Evolutionary conservation across 129 eudicot species (phyloP).

Genomic region (Lactuca saligna): DNA sequence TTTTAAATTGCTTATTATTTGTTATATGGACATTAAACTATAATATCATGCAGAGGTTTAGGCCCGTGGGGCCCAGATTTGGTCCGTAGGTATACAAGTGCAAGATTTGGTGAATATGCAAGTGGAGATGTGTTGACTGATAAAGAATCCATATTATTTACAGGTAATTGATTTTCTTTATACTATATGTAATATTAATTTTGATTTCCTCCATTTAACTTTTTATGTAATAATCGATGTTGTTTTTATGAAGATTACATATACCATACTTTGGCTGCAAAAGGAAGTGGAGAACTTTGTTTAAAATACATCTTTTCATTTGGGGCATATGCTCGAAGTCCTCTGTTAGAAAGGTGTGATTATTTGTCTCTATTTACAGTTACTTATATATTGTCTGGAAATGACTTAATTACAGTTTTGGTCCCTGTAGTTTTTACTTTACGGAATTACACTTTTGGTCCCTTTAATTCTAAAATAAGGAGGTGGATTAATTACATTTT

Average conservation of each 20-base stretch:
- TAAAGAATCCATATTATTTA: slow-evolving; percentile 67
- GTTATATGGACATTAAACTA: not conserved
- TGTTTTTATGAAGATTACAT: slow-evolving; percentile 65
- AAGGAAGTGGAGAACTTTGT: slow-evolving; percentile 96
- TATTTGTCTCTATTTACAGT: not conserved
- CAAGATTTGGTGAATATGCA: slow-evolving; percentile 70
- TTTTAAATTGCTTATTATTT: not conserved
- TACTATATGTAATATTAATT: not conserved
- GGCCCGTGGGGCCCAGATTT: slow-evolving; percentile 98
- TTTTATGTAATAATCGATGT: slow-evolving; percentile 14
- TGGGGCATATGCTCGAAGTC: slow-evolving; percentile 88
- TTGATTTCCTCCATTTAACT: not conserved
- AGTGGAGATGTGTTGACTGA: slow-evolving; percentile 55
- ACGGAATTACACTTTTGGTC: too few species aligned
- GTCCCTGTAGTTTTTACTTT: too few species aligned
- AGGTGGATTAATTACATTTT: too few species aligned
- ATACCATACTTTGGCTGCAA: slow-evolving; percentile 92
- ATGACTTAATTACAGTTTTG: too few species aligned
- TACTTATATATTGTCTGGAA: not conserved
- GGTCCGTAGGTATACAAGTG: slow-evolving; percentile 75
- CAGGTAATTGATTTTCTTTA: slow-evolving; percentile 45
- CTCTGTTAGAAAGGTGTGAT: slow-evolving; percentile 63
- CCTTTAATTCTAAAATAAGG: too few species aligned
- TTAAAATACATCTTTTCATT: slow-evolving; percentile 80
- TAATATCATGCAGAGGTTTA: slow-evolving; percentile 57